Conservation (phyloP, 2,329 filamentous ascomycete genomes). For the Leptographium procerum region DNA sequence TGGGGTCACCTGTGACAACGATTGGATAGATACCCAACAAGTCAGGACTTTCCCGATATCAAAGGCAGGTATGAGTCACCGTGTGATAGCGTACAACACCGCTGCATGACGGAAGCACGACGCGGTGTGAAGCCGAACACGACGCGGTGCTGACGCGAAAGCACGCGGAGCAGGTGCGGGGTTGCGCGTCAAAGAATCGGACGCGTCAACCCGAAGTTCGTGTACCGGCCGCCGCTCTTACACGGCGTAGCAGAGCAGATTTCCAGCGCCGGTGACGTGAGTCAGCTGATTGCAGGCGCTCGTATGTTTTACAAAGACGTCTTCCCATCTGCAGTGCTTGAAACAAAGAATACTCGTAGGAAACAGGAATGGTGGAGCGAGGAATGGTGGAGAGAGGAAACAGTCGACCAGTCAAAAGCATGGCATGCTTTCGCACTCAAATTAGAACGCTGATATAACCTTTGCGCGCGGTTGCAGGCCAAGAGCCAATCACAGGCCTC, state of each 20-base stretch:
- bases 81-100: background rate
- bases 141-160: conserved; percentile 7
- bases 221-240: background rate
- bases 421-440: background rate
- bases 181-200: background rate
- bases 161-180: background rate
- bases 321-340: background rate
- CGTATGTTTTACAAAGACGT: background rate
- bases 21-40: conserved; percentile 10
- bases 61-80: background rate
- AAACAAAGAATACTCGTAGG: conserved; percentile 1
- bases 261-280: background rate
- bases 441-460: too few relatives aligned
- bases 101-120: background rate
- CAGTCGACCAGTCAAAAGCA: background rate
- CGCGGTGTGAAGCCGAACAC: conserved; percentile 1
- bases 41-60: background rate
- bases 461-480: background rate
- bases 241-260: background rate
- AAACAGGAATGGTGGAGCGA: too few relatives aligned
- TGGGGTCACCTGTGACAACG: background rate
- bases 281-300: too few relatives aligned
- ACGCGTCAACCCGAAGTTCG: background rate
- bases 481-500: background rate
- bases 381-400: background rate